Conservation (phyloP, 2,329 filamentous ascomycete species). For the Chrysoporthe deuterocubensis region DNA sequence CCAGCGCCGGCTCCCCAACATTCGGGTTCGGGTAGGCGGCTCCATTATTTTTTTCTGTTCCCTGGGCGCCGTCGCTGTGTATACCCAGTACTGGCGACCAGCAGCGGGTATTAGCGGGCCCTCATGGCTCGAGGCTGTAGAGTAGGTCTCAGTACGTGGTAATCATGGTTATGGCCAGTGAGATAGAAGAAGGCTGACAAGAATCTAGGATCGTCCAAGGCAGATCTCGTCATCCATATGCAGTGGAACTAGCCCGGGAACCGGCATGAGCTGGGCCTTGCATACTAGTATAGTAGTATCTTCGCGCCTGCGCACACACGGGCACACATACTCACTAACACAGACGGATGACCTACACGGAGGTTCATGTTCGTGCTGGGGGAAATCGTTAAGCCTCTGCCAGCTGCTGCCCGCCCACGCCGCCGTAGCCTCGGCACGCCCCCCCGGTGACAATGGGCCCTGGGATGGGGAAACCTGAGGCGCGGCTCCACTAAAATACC, state of each 20-base stretch:
- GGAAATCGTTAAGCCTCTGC: not conserved
- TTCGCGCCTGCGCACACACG: too few relatives aligned
- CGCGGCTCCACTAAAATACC: not conserved
- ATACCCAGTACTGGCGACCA: too few relatives aligned
- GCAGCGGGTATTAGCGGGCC: conserved; percentile 23
- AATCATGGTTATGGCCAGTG: not conserved
- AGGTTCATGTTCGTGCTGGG: not conserved
- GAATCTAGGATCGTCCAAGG: too few relatives aligned
- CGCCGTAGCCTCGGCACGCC: not conserved
- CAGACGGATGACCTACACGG: not conserved
- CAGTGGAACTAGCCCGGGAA: not conserved
- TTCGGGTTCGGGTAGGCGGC: conserved; percentile 3
- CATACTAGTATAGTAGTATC: not conserved
- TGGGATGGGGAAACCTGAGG: not conserved
- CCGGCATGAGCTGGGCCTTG: not conserved
- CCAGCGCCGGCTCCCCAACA: not conserved
- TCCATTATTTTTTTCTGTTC: not conserved
- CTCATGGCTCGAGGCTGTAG: not conserved
- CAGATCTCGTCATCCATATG: not conserved
- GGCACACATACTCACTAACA: too few relatives aligned
- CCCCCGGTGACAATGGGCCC: not conserved
- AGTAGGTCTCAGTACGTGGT: not conserved
- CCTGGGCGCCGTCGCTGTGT: too few relatives aligned
- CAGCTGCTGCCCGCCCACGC: not conserved
- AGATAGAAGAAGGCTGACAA: not conserved